Percentiles rank a stretch among this genome's conserved stretches.
Conservation (phyloP, 2,329 filamentous ascomycete species). For the Talaromyces funiculosus region DNA sequence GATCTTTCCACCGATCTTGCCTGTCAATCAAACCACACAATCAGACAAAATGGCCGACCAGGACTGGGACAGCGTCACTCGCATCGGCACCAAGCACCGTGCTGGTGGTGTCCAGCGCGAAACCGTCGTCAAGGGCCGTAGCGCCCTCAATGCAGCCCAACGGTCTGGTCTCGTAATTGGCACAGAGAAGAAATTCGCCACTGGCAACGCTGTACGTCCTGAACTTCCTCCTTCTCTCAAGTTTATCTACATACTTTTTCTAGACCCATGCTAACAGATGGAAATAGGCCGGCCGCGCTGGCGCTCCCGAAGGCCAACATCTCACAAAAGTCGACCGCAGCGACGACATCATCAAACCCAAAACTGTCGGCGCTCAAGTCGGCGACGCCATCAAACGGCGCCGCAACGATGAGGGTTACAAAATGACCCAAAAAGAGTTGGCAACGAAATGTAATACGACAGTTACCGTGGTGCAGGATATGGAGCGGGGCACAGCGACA, state of each 20-base stretch:
- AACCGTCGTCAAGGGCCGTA: conserved; percentile 81
- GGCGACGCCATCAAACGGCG: conserved; percentile 76
- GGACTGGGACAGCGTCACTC: conserved; percentile 85
- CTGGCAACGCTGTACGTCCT: conserved; percentile 69
- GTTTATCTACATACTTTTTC: neutral
- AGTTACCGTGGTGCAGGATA: conserved; percentile 70
- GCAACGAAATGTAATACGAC: conserved; percentile 89
- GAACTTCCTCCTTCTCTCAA: neutral
- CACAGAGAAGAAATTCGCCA: conserved; percentile 87
- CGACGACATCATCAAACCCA: conserved; percentile 96
- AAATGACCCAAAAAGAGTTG: conserved; percentile 88
- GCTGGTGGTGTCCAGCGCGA: conserved; percentile 64
- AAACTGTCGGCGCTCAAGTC: conserved; percentile 76
- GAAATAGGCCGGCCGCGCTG: conserved; percentile 38
- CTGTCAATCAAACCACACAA: neutral
- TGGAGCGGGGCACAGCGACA: conserved; percentile 71
- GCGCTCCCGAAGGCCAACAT: conserved; percentile 74
- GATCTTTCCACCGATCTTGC: neutral
- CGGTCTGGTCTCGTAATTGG: conserved; percentile 68
- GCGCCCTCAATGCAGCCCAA: conserved; percentile 81
- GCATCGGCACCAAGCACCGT: conserved; percentile 83
- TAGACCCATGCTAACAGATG: conserved; percentile 10
- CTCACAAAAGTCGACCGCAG: conserved; percentile 96
- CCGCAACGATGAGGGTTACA: conserved; percentile 76
- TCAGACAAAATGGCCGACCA: conserved; percentile 47